Base-by-base conservation (phyloP, 371 early-diverging fungal genomes). In the Batkoa obscura region DNA sequence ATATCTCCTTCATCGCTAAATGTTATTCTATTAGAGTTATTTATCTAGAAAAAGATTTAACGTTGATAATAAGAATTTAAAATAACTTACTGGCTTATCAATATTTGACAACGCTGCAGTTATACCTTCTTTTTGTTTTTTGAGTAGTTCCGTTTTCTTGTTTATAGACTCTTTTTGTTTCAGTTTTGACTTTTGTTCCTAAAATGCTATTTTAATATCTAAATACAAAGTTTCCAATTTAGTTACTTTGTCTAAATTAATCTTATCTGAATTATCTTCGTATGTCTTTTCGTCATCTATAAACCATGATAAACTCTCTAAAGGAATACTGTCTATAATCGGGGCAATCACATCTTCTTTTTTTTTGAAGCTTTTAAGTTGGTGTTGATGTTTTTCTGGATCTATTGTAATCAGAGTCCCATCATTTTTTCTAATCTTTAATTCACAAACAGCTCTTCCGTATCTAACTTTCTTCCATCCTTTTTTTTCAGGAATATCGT, bases 401-500 rank as follows among this genome's bases (percentile, higher is more conserved):
- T 50, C 51, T 13, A 32, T 32, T 32, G 17, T 13, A 13, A 50
- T 30, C 51, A 50, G 34, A 12, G 13, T 23, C 23, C 51, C 51
- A 36, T 50, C 34, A 10, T 3, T 3, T 10, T 10, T 30, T 12
- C 51, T 17, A 35, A 50, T 50, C 15, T 50, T 50, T 6, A 50
- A 34, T 36, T 50, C 9, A 6, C 13, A 30, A 50, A 50, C 51
- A 5, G 34, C 23, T 4, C 51, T 23, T 13, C 34, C 34, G 34
- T 32, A 50, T 15, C 51, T 3, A 6, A 50, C 51, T 36, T 50
- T 50, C 31, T 50, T 50, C 51, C 51, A 50, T 9, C 34, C 34
- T 36, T 50, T 50, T 13, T 13, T 13, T 6, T 50, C 51, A 3
- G 9, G 13, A 6, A 32, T 23, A 13, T 50, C 51, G 34, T 50